Evolutionary conservation across 345 rosid species (phyloP), one percentile per base, ranked within the genome.

Genomic region (Physaria fendleri): DNA sequence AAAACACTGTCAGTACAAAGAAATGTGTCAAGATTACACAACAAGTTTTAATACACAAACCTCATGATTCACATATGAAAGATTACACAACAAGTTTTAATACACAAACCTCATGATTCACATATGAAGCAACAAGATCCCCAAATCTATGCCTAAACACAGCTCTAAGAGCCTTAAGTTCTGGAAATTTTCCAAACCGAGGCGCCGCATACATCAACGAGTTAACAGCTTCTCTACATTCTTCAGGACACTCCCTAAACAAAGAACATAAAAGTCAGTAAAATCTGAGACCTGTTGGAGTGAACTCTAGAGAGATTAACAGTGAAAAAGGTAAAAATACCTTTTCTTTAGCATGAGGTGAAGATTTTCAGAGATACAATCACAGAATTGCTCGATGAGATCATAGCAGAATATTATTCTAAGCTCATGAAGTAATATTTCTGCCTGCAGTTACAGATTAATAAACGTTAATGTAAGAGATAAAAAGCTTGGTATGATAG

Each of bases 371-470:
- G 49, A 69, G 43, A 89, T 69, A 57, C 75, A 73, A 5, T 32
- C 76, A 5, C 80, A 71, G 67, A 81, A 89, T n/a, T 69, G 76
- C 14, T 85, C 86, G 1, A 85, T 58, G 41, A 79, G 64, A 63
- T 74, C 63, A 59, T 85, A 87, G 64, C 87, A 80, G 21, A 68
- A 58, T 47, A 84, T 57, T 62, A 75, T 73, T 47, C 82, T 82
- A 43, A 58, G 83, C 72, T 89, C 97, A 28, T 66, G 64, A 46
- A 87, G 75, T 42, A 93, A 77, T 16, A 79, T 82, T 62, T 85
- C 91, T 17, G 79, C 91, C 99, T 93, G 81, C 50, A 46, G 10
- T 45, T 2, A 25, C 11, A 22, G 0, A 14, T 52, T 8, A 20
- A 4, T 21, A 4, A 22, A 27, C n/a, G 4, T 34, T n/a, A 59